Conservation (phyloP, 1,284 basidiomycete genomes). For the Malassezia sympodialis region DNA sequence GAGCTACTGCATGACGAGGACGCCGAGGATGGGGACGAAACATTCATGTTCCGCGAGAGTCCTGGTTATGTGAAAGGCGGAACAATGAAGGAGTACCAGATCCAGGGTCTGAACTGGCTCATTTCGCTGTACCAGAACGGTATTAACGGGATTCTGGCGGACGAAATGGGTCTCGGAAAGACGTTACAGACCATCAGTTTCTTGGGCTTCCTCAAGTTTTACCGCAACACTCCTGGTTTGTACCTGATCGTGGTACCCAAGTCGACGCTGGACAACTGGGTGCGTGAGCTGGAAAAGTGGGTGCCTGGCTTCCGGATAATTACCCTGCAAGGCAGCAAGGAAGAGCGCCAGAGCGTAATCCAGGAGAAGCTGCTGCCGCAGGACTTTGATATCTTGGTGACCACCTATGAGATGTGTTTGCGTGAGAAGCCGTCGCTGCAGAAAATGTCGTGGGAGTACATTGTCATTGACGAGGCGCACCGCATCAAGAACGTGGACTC, state of each 20-base stretch:
- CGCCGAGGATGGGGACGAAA: conserved; percentile 63
- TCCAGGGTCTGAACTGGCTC: conserved; percentile 98
- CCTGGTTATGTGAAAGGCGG: conserved; percentile 55
- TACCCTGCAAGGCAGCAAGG: conserved; percentile 73
- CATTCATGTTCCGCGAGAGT: conserved; percentile 40
- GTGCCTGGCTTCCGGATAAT: conserved; percentile 70
- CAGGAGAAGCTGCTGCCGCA: conserved; percentile 67
- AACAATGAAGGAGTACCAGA: conserved; percentile 82
- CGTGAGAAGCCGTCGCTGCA: conserved; percentile 84
- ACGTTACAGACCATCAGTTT: conserved; percentile 97
- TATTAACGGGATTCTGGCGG: conserved; percentile 42
- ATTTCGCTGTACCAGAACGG: conserved; percentile 35
- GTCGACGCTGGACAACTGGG: conserved; percentile 94
- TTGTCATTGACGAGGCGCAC: conserved; percentile 96
- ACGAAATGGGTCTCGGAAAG: conserved; percentile 81
- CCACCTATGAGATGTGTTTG: conserved; percentile 93
- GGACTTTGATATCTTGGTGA: conserved; percentile 89
- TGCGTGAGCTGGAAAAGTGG: conserved; percentile 85
- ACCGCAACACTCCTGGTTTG: conserved; percentile 65
- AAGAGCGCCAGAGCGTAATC: conserved; percentile 76
- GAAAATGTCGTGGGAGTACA: conserved; percentile 96
- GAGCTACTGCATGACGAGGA: conserved; percentile 70
- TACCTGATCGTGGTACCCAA: conserved; percentile 96
- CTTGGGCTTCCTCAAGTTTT: conserved; percentile 84
- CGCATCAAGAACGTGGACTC: conserved; percentile 99